A percentile compares a stretch with the other conserved stretches of the same genome.
Conservation (phyloP, 1,284 basidiomycete species). For the Tilletia caries region DNA sequence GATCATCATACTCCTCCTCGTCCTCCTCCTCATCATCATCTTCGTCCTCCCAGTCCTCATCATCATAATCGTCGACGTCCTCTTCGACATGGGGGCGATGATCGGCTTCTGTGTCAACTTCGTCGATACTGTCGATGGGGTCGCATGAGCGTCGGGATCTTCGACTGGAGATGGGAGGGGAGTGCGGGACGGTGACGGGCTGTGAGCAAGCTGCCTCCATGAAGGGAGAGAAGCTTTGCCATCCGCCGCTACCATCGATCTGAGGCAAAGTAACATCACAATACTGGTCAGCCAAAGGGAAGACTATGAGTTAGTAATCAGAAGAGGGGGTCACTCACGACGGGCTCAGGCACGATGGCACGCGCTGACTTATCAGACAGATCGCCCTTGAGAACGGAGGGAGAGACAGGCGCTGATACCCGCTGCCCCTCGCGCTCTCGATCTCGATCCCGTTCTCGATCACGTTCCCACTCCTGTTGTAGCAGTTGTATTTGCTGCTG, state of each 20-base stretch:
- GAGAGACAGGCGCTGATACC: background rate
- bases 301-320: background rate
- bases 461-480: too few species aligned
- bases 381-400: background rate
- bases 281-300: background rate
- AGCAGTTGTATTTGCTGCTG: too few species aligned
- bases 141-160: background rate
- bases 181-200: background rate
- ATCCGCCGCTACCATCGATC: conserved; percentile 7
- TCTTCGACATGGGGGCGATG: conserved; percentile 11
- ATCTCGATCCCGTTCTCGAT: too few species aligned
- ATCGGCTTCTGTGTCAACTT: background rate
- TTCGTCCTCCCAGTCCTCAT: conserved; percentile 14
- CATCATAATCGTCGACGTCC: conserved; percentile 13
- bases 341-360: background rate
- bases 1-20: conserved; percentile 13
- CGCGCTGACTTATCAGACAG: background rate
- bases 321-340: background rate
- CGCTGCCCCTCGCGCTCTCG: background rate
- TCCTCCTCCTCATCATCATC: conserved; percentile 19
- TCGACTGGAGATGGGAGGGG: background rate
- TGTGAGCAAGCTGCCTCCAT: conserved; percentile 11
- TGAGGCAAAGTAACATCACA: background rate
- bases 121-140: background rate
- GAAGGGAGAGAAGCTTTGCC: conserved; percentile 13